These are phyloP conservation scores for Lathyrus tuberosus DNA, from an alignment of 306 rosid genomes.

Conservation along the genomic window DNA sequence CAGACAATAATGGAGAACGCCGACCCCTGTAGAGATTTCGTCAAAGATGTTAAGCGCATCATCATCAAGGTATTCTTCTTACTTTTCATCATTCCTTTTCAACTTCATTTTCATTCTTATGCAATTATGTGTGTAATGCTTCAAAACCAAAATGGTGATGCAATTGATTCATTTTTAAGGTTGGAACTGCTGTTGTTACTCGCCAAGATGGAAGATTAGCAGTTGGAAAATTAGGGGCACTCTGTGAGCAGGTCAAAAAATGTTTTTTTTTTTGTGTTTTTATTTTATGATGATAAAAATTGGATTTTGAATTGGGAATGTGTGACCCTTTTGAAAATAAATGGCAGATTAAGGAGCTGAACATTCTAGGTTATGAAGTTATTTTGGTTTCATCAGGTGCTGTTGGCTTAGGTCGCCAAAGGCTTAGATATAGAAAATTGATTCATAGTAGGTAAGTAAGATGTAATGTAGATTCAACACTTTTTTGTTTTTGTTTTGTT, in stretches of 20 bases:
- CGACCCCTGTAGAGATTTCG: conserved; percentile 40
- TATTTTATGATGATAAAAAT: neutral
- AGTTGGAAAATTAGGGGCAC: conserved; percentile 72
- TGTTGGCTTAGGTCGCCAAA: conserved; percentile 97
- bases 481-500: neutral
- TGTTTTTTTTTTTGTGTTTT: neutral
- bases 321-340: conserved; percentile 36
- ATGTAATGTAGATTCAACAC: neutral
- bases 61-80: conserved; percentile 41
- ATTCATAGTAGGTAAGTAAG: conserved; percentile 80
- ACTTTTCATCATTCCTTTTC: too few relatives aligned
- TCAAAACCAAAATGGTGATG: conserved; percentile 22
- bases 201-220: conserved; percentile 52
- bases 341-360: conserved; percentile 85
- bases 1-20: conserved; percentile 34
- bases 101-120: neutral
- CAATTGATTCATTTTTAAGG: conserved; percentile 37
- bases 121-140: conserved; percentile 6
- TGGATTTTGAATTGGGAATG: conserved; percentile 31
- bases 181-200: conserved; percentile 56
- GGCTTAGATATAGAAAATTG: conserved; percentile 80
- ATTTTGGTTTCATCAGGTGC: conserved; percentile 98
- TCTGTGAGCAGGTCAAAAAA: conserved; percentile 79
- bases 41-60: conserved; percentile 49
- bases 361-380: conserved; percentile 74